Evolutionary conservation across 202 grass and related monocot species (phyloP).

Genomic region (Schoenoplectus triqueter): DNA sequence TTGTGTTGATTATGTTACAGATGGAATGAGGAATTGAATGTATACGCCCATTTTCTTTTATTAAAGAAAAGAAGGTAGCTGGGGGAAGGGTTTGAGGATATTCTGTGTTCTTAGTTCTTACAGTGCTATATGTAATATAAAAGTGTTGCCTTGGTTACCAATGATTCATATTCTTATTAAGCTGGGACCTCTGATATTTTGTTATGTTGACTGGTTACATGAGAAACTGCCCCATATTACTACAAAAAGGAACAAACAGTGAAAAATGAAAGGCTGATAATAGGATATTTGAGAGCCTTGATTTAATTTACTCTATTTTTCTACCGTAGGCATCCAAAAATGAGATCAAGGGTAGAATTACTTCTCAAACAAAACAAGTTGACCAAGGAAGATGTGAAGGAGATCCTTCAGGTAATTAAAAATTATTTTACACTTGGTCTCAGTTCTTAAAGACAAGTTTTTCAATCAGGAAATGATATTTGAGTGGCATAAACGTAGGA

Average conservation of each 20-base stretch:
- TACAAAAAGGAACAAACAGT: not conserved
- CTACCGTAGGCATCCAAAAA: constrained; percentile 66
- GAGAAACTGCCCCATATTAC: not conserved
- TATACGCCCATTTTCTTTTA: not conserved
- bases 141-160: not conserved
- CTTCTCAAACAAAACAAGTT: constrained; percentile 95
- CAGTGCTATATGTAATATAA: not conserved
- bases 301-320: constrained; percentile 18
- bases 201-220: not conserved
- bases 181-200: not conserved
- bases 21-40: not conserved
- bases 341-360: constrained; percentile 85
- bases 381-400: constrained; percentile 80
- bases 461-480: not conserved
- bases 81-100: not conserved
- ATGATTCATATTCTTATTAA: not conserved
- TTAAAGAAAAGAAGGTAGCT: not conserved
- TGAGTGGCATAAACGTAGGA: constrained; percentile 49
- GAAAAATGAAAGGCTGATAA: not conserved
- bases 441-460: not conserved
- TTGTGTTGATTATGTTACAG: constrained; percentile 14
- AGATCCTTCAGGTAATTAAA: constrained; percentile 69
- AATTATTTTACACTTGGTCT: not conserved
- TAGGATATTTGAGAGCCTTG: constrained; percentile 19
- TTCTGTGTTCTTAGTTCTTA: constrained; percentile 16